These are phyloP conservation scores for Coccomyxa sp. DNA, from an alignment of 139 green algal genomes.

Conservation along the genomic window DNA sequence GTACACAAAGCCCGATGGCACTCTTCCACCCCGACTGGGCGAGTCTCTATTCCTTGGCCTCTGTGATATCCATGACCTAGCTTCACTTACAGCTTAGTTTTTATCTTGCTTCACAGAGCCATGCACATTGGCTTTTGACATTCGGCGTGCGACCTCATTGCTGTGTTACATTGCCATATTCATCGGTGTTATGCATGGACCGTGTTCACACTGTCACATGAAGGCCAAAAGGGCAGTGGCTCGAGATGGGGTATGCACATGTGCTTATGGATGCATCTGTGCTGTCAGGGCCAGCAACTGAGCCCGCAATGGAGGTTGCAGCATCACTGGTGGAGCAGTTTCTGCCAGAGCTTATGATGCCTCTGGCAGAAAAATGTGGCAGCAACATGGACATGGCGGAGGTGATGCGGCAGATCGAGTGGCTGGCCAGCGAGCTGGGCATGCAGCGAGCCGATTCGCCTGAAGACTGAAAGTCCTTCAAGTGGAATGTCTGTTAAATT, in stretches of 20 bases:
- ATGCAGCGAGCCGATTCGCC: not conserved
- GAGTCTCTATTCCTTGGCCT: not conserved
- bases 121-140: no score
- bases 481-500: no score
- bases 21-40: not conserved
- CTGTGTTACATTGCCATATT: no score
- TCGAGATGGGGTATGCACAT: no score
- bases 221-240: no score
- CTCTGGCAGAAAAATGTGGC: not conserved
- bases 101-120: no score
- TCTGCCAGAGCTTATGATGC: slow-evolving; percentile 3
- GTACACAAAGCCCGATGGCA: not conserved
- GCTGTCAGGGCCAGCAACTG: not conserved
- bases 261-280: not conserved
- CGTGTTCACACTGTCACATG: no score
- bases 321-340: slow-evolving; percentile 9
- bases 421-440: not conserved
- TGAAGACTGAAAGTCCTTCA: not conserved
- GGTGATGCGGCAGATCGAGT: not conserved
- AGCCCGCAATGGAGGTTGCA: slow-evolving; percentile 6
- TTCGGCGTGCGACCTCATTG: no score
- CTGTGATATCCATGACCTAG: no score
- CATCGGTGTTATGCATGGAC: no score
- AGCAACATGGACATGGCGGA: not conserved
- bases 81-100: no score